These are phyloP conservation scores for Casaregolazyma lundiana DNA, from an alignment of 1,139 yeast genomes.

Conservation along the genomic window DNA sequence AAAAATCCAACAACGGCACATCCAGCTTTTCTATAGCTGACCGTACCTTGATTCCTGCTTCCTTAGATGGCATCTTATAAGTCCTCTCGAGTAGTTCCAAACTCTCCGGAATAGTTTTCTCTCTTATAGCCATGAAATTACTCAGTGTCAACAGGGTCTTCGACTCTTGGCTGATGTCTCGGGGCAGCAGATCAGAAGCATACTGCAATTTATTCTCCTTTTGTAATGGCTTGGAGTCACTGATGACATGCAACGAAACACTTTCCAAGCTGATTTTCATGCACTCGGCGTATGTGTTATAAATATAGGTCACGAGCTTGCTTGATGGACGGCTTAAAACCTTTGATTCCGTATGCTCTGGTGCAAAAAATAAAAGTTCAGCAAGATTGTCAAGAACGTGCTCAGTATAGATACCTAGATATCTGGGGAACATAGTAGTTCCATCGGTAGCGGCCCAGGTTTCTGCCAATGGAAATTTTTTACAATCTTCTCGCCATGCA, in stretches of 20 bases:
- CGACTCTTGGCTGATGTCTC: conserved; percentile 34
- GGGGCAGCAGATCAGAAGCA: conserved; percentile 25
- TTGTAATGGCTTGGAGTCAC: neutral
- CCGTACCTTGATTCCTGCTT: conserved; percentile 40
- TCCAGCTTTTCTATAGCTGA: conserved; percentile 47
- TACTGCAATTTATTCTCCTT: neutral
- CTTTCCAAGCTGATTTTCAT: conserved; percentile 17
- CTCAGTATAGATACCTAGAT: conserved; percentile 30
- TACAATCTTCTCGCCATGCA: conserved; percentile 48
- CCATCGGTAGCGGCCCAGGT: conserved; percentile 32
- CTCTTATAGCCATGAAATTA: conserved; percentile 47
- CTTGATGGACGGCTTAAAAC: conserved; percentile 48
- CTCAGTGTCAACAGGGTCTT: conserved; percentile 43
- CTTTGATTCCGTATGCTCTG: conserved; percentile 18
- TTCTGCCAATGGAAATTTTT: conserved; percentile 42
- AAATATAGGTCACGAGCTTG: conserved; percentile 41
- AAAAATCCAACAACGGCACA: conserved; percentile 47
- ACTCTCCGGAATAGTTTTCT: conserved; percentile 43
- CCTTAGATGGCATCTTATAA: conserved; percentile 42
- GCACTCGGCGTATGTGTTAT: conserved; percentile 37
- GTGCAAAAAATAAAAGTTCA: conserved; percentile 24
- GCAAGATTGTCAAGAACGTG: conserved; percentile 31
- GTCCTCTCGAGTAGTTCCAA: conserved; percentile 44
- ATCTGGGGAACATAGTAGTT: conserved; percentile 27
- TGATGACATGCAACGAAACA: conserved; percentile 3